Conservation (phyloP, 768 basidiomycete genomes). For the Xerocomellus amylosporus region DNA sequence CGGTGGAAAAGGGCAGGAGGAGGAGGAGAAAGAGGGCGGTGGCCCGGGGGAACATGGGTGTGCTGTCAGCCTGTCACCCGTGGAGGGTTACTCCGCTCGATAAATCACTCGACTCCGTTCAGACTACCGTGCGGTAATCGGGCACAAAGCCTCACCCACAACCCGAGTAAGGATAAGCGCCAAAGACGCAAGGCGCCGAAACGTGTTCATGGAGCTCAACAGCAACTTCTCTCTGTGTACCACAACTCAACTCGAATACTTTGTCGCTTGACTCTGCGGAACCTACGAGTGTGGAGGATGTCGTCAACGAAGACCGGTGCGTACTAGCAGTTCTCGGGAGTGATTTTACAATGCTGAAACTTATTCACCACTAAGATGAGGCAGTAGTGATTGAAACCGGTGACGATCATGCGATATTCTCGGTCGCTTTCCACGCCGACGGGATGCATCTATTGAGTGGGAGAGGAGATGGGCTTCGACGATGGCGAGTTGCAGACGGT, state of each 20-base stretch:
- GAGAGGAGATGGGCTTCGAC: background rate
- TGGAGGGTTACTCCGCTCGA: too few species aligned
- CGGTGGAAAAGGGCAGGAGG: slow-evolving; percentile 35
- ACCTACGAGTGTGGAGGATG: too few species aligned
- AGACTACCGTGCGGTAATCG: too few species aligned
- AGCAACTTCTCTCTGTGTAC: too few species aligned
- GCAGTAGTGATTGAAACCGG: background rate
- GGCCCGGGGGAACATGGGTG: slow-evolving; percentile 5
- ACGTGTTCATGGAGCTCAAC: too few species aligned
- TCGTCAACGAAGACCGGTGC: background rate
- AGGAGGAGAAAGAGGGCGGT: slow-evolving; percentile 17
- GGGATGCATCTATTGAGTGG: background rate
- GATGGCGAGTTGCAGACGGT: background rate
- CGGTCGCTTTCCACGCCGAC: background rate
- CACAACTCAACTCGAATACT: too few species aligned
- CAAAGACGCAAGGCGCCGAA: too few species aligned
- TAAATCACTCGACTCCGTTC: too few species aligned
- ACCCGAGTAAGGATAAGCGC: too few species aligned
- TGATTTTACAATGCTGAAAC: background rate
- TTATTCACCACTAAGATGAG: background rate
- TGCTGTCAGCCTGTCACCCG: too few species aligned
- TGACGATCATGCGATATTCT: background rate
- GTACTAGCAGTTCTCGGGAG: background rate
- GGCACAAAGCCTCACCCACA: too few species aligned
- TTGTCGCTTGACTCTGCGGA: too few species aligned